Conservation (phyloP, 495 filamentous ascomycete genomes). For the Zalerion maritima region DNA sequence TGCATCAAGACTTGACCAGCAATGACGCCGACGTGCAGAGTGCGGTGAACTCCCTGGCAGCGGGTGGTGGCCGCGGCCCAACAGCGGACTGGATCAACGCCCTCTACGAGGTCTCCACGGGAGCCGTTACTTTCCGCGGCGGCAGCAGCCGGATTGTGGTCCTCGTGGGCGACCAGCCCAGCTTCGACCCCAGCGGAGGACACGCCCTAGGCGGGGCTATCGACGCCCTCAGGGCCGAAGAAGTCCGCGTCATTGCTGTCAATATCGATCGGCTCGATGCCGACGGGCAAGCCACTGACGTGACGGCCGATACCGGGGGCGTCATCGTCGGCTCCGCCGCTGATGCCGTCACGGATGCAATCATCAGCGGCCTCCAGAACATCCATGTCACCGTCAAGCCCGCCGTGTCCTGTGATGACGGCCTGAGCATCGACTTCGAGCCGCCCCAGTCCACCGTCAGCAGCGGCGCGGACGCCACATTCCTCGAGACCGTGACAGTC, state of each 20-base stretch:
- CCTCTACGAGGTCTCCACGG: conserved; percentile 5
- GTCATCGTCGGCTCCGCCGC: conserved; percentile 3
- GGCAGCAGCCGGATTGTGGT: conserved; percentile 7
- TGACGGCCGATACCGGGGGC: conserved; percentile 5
- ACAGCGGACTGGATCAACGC: conserved; percentile 4
- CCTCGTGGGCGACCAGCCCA: conserved; percentile 4
- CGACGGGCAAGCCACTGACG: conserved; percentile 4
- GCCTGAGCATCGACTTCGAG: too few species aligned
- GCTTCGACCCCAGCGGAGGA: conserved; percentile 1
- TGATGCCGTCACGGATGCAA: conserved; percentile 4
- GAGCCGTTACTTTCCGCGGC: conserved; percentile 5
- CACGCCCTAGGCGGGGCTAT: conserved; percentile 2
- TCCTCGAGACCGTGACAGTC: conserved; percentile 2
- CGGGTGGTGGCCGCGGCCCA: not conserved
- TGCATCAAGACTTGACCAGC: conserved; percentile 1
- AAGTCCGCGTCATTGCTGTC: conserved; percentile 5
- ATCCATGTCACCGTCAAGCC: conserved; percentile 5
- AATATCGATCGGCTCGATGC: conserved; percentile 4
- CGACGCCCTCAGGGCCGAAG: conserved; percentile 2
- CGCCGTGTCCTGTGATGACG: conserved; percentile 5
- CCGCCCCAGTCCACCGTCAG: not conserved
- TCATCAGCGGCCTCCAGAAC: conserved; percentile 6
- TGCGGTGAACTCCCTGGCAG: conserved; percentile 3
- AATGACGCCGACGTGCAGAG: not conserved
- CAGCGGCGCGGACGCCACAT: conserved; percentile 3